These are phyloP conservation scores for Podila horticola DNA, from an alignment of 192 early-diverging fungal genomes.

Conservation along the genomic window DNA sequence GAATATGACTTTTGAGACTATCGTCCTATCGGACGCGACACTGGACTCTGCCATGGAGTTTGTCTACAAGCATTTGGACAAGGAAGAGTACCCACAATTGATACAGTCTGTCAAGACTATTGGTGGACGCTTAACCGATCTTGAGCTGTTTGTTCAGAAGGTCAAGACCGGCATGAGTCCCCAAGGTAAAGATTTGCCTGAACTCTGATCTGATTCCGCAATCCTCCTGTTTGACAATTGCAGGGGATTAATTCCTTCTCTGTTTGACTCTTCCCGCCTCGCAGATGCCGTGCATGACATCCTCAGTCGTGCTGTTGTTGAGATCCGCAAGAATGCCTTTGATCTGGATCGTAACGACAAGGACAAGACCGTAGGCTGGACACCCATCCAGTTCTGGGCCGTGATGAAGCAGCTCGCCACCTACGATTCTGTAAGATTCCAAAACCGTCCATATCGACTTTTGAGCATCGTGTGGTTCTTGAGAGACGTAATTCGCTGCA, in stretches of 20 bases:
- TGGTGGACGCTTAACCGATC: slow-evolving; percentile 92
- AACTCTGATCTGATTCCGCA: background rate
- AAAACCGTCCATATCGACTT: background rate
- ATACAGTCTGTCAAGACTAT: slow-evolving; percentile 69
- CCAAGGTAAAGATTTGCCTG: slow-evolving; percentile 56
- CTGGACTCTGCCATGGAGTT: slow-evolving; percentile 68
- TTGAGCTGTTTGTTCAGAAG: slow-evolving; percentile 91
- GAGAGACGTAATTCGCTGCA: no score
- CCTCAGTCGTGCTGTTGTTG: slow-evolving; percentile 78
- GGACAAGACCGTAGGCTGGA: slow-evolving; percentile 69
- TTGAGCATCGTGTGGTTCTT: no score
- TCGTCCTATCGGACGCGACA: slow-evolving; percentile 77
- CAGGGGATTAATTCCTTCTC: slow-evolving; percentile 8
- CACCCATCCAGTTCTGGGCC: slow-evolving; percentile 91
- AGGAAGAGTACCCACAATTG: slow-evolving; percentile 51
- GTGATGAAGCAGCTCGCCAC: slow-evolving; percentile 77
- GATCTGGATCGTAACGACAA: slow-evolving; percentile 64
- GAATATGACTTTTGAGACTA: slow-evolving; percentile 71
- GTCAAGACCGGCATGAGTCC: slow-evolving; percentile 75
- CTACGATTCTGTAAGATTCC: slow-evolving; percentile 52
- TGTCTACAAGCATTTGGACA: slow-evolving; percentile 62
- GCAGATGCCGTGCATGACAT: slow-evolving; percentile 86
- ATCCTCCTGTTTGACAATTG: background rate
- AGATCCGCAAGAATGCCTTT: slow-evolving; percentile 90
- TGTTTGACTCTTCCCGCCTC: background rate